phyloP scores from a whole-genome alignment of 805 yeast species.

The Komagataella kurtzmanii region DNA sequence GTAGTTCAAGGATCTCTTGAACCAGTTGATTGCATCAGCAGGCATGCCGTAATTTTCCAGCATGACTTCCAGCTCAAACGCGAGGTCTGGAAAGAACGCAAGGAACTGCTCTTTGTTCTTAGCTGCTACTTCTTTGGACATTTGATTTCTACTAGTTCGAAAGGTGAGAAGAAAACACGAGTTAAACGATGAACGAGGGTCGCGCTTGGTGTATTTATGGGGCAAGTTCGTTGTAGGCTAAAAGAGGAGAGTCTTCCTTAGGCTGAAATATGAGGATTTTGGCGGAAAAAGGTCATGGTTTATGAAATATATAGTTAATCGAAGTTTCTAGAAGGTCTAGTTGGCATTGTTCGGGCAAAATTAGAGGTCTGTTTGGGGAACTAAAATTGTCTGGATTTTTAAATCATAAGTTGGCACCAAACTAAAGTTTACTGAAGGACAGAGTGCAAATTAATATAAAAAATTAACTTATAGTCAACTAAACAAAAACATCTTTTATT shows the following conservation, averaged over 20 bases:
- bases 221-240: background rate
- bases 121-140: conserved; percentile 15
- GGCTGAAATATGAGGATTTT: background rate
- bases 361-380: background rate
- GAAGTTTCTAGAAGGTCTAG: background rate
- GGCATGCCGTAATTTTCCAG: conserved; percentile 69
- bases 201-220: background rate
- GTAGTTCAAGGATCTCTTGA: conserved; percentile 54
- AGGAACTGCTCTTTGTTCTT: conserved; percentile 41
- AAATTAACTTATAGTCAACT: too few relatives aligned
- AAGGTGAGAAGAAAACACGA: background rate
- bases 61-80: conserved; percentile 55
- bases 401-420: too few relatives aligned
- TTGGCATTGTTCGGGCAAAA: background rate
- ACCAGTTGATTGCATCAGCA: conserved; percentile 78
- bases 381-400: too few relatives aligned
- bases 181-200: background rate
- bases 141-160: background rate
- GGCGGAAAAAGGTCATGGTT: background rate
- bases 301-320: background rate
- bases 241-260: background rate
- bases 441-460: too few relatives aligned
- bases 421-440: too few relatives aligned
- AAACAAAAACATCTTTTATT: too few relatives aligned
- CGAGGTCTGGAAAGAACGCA: conserved; percentile 62